These are phyloP conservation scores for Prunus mongolica DNA, from an alignment of 306 rosid genomes.

Conservation along the genomic window DNA sequence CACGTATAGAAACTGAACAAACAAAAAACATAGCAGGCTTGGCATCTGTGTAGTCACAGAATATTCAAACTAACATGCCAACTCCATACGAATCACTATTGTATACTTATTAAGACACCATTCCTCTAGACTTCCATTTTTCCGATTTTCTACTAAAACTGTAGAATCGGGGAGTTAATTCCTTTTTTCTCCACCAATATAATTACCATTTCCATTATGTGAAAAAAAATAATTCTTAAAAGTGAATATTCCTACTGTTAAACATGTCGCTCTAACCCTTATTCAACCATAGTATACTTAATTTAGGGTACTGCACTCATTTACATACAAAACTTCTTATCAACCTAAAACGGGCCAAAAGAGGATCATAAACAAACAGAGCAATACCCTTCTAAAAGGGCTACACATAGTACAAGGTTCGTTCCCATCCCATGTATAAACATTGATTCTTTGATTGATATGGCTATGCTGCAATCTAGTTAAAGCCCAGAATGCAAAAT, in stretches of 20 bases:
- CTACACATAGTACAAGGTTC: background rate
- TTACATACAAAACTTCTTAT: background rate
- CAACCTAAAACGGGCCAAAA: background rate
- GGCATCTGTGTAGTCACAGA: background rate
- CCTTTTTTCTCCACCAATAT: background rate
- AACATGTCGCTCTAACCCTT: background rate
- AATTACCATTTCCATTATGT: background rate
- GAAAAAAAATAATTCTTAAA: background rate
- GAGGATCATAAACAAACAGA: background rate
- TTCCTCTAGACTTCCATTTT: background rate
- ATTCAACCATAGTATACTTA: background rate
- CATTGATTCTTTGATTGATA: background rate
- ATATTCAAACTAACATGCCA: slow-evolving; percentile 1
- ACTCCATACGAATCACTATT: background rate
- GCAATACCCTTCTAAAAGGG: background rate
- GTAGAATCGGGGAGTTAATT: background rate
- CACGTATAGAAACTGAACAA: slow-evolving; percentile 6
- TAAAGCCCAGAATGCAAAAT: background rate
- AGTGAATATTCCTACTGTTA: background rate
- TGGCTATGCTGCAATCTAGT: background rate
- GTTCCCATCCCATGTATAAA: background rate
- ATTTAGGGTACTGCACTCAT: background rate
- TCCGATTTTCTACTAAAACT: background rate
- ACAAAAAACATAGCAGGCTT: background rate
- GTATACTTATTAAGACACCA: background rate